Base-by-base conservation (phyloP, 805 yeast species). In the Myxozyma mucilagina region DNA sequence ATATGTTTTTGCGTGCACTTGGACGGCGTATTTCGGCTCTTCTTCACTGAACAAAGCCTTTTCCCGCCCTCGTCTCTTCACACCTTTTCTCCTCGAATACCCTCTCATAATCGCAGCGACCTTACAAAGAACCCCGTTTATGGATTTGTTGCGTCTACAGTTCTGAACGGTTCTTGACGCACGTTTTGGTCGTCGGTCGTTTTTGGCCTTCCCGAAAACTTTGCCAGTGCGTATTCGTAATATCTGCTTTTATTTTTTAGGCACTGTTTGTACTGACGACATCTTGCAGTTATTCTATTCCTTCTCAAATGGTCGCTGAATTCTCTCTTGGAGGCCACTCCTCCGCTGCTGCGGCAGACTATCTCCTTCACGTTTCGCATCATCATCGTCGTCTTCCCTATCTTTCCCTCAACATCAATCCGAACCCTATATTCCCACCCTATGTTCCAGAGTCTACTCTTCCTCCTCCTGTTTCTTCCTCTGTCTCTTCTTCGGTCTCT, bases 41-140 rank as follows among this genome's bases (percentile, higher is more conserved):
- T 60, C 63, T 56, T 55, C 41, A 44, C 50, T 60, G 60, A 55
- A 54, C 49, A 50, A 44, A n/a, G 44, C 51, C 60, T 55, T 38
- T 38, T 24, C 29, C 29, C 29, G 29, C 29, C 29, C 29, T 24
- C 4, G 29, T 24, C 29, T 24, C n/a, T n/a, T n/a, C n/a, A n/a
- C n/a, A n/a, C n/a, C n/a, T n/a, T n/a, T n/a, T n/a, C n/a, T n/a
- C n/a, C n/a, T n/a, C n/a, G n/a, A n/a, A n/a, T n/a, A n/a, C n/a
- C n/a, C n/a, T n/a, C n/a, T n/a, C n/a, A n/a, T n/a, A n/a, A n/a
- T n/a, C 42, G n/a, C 6, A 38, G 42, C 42, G n/a, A 5, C n/a
- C n/a, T n/a, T n/a, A n/a, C n/a, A n/a, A n/a, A 39, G 43, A 18
- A n/a, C n/a, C 10, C 18, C 10, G 43, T 10, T 39, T 24, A 24